These are phyloP conservation scores for Gyromitra esculenta DNA, from an alignment of 2,329 filamentous ascomycete genomes.

Conservation along the genomic window DNA sequence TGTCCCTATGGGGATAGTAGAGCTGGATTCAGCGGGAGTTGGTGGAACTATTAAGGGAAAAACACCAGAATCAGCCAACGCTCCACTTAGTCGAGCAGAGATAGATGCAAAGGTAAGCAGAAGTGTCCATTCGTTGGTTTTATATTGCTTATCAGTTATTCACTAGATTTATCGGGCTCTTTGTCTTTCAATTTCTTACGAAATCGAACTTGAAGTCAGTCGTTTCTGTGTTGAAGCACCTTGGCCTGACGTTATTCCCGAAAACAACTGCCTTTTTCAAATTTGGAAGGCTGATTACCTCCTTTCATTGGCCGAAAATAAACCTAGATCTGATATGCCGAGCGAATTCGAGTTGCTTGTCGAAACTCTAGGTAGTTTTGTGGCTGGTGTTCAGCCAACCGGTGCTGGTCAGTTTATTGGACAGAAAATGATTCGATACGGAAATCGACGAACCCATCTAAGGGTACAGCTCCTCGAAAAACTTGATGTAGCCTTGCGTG, in stretches of 20 bases:
- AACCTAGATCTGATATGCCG: slow-evolving; percentile 26
- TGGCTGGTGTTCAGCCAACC: slow-evolving; percentile 35
- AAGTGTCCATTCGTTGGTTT: no score
- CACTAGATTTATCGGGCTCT: slow-evolving; percentile 33
- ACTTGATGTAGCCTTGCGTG: slow-evolving; percentile 35
- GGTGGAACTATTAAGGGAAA: neutral
- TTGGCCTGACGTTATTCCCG: slow-evolving; percentile 47
- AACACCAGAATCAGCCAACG: neutral
- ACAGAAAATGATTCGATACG: slow-evolving; percentile 45
- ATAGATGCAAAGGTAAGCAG: slow-evolving; percentile 36
- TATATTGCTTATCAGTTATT: neutral
- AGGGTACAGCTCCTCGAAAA: slow-evolving; percentile 31
- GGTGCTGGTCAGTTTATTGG: slow-evolving; percentile 46
- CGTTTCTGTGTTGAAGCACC: slow-evolving; percentile 35
- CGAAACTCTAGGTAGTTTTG: slow-evolving; percentile 38
- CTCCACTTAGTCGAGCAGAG: slow-evolving; percentile 15
- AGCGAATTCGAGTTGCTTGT: slow-evolving; percentile 35
- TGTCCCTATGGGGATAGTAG: slow-evolving; percentile 4
- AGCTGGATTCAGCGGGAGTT: slow-evolving; percentile 17
- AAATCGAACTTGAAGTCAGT: slow-evolving; percentile 40
- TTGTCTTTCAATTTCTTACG: slow-evolving; percentile 37
- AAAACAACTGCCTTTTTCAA: slow-evolving; percentile 40
- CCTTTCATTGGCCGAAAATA: slow-evolving; percentile 14
- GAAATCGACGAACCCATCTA: slow-evolving; percentile 35
- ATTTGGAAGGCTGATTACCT: slow-evolving; percentile 35